Conservation (phyloP, 2,329 filamentous ascomycete species). For the Aspergillus thermomutatus region DNA sequence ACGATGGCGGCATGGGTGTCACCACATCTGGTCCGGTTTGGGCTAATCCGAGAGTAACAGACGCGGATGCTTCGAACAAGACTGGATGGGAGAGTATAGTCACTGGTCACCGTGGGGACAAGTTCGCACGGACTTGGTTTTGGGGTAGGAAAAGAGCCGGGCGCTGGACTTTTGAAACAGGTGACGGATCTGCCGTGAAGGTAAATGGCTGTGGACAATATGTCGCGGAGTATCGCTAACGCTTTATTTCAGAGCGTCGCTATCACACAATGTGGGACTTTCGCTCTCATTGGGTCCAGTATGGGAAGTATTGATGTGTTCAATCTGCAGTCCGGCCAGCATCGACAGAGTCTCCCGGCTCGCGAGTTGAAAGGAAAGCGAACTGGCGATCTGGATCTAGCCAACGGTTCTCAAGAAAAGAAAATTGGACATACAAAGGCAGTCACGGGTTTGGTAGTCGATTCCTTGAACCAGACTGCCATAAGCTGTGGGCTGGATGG, state of each 20-base stretch:
- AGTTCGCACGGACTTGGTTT: slow-evolving; percentile 90
- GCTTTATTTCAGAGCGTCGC: background rate
- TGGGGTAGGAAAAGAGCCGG: slow-evolving; percentile 94
- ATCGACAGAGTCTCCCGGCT: slow-evolving; percentile 83
- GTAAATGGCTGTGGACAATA: slow-evolving; percentile 23
- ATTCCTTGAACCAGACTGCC: slow-evolving; percentile 81
- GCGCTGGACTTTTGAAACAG: slow-evolving; percentile 85
- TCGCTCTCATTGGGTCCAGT: slow-evolving; percentile 64
- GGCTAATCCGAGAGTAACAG: slow-evolving; percentile 69
- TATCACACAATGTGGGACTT: background rate
- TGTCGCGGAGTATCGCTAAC: background rate
- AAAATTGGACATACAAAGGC: slow-evolving; percentile 74
- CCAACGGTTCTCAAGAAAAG: slow-evolving; percentile 31
- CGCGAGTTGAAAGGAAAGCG: slow-evolving; percentile 46
- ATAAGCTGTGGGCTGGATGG: slow-evolving; percentile 88
- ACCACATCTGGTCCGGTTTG: slow-evolving; percentile 77
- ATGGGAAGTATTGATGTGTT: slow-evolving; percentile 88
- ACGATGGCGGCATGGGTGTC: slow-evolving; percentile 89
- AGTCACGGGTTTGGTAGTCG: slow-evolving; percentile 82
- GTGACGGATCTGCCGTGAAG: slow-evolving; percentile 74
- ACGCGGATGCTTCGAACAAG: slow-evolving; percentile 67
- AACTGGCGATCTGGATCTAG: slow-evolving; percentile 30
- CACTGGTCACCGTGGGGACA: slow-evolving; percentile 83
- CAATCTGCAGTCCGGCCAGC: slow-evolving; percentile 89
- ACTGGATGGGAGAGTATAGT: slow-evolving; percentile 98